Percentiles rank a stretch among this genome's conserved stretches.
Evolutionary conservation across 495 filamentous ascomycete species (phyloP).

Genomic region (Annulohypoxylon bovei): DNA sequence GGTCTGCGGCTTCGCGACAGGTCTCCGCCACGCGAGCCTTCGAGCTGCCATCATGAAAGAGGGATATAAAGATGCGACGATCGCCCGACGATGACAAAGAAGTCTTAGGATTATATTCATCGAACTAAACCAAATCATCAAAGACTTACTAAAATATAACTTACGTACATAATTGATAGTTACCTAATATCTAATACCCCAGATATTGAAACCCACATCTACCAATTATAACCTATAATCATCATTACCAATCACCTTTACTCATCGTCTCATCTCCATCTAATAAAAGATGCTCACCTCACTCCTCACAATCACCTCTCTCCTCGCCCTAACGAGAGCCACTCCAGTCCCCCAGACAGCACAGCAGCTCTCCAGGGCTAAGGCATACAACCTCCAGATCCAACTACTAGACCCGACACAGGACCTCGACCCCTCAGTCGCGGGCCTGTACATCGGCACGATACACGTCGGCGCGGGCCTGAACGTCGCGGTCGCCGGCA

Average conservation of each 20-base stretch:
- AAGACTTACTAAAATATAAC: slow-evolving; percentile 7
- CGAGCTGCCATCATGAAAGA: background rate
- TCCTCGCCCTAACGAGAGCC: slow-evolving; percentile 23
- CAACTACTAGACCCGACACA: slow-evolving; percentile 36
- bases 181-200: slow-evolving; percentile 3
- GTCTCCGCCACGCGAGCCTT: background rate
- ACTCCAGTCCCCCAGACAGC: slow-evolving; percentile 10
- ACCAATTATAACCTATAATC: background rate
- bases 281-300: slow-evolving; percentile 26
- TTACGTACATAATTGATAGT: slow-evolving; percentile 1
- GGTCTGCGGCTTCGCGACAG: background rate
- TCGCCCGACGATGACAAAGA: slow-evolving; percentile 1
- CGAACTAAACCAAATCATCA: background rate
- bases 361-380: slow-evolving; percentile 13
- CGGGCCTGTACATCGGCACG: slow-evolving; percentile 17
- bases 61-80: slow-evolving; percentile 12
- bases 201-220: background rate
- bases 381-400: slow-evolving; percentile 29
- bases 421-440: slow-evolving; percentile 43
- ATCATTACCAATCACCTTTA: background rate
- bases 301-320: slow-evolving; percentile 14
- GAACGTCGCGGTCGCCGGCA: slow-evolving; percentile 25
- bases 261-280: slow-evolving; percentile 1
- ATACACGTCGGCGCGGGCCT: slow-evolving; percentile 40
- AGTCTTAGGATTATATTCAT: background rate